Base-by-base conservation (phyloP, 1,139 yeast species). In the Arxiozyma slooffiae region DNA sequence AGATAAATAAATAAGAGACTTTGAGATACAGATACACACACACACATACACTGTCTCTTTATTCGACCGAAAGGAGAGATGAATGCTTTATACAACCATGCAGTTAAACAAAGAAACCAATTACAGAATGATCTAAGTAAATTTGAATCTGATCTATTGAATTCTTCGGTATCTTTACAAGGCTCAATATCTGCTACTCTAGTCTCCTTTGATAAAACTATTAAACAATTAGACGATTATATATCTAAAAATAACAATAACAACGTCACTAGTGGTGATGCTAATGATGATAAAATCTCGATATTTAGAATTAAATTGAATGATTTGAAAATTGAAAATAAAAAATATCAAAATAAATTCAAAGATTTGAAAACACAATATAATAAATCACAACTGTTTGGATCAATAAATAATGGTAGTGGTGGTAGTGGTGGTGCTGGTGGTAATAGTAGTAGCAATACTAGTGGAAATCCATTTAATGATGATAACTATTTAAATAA, bases 81-180 rank as follows among this genome's bases (percentile, higher is more conserved):
- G 96, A 88, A 88, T 69, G 81, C 95, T 30, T 72, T 89, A 49
- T 88, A 85, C 69, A 90, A 87, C 69, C 95, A 87, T 67, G 96
- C 96, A 9, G 75, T 85, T 53, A 88, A 87, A 67, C 96, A 89
- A 68, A 80, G 89, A 41, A 87, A 81, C 60, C 75, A 82, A 41
- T 70, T 90, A 50, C 78, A 81, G 54, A 78, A 78, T 56, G 96
- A 89, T 60, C 68, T 90, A 48, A 74, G 78, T 20, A 69, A 73
- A 52, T 83, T 90, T 58, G 92, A 87, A 56, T 72, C 75, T 52
- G 79, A 83, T 55, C 76, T 87, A 14, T 74, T 80, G 26, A 75
- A 80, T 7, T 78, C 92, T 1, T 94, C 95, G 14, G 71, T 85
- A 51, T 81, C 95, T 1, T 67, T 87, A 18, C 90, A 84, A 64